Percentiles rank a stretch among this genome's conserved stretches.
Evolutionary conservation across 805 yeast genomes (phyloP).

Genomic region (Yamadazyma takamatsuzukensis): DNA sequence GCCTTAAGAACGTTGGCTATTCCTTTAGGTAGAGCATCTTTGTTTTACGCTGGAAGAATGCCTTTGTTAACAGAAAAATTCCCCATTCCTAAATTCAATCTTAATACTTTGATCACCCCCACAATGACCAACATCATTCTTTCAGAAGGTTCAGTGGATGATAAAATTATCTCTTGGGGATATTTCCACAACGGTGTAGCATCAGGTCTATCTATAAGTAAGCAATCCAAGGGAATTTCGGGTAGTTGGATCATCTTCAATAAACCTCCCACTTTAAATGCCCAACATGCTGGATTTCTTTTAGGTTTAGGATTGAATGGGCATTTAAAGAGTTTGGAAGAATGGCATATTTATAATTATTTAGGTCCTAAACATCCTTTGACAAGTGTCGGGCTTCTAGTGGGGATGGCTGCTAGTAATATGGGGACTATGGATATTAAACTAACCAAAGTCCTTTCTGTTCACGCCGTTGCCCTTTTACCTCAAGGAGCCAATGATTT

Average conservation of each 20-base stretch:
- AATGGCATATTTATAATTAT: constrained; percentile 94
- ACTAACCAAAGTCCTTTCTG: constrained; percentile 84
- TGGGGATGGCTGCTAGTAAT: constrained; percentile 92
- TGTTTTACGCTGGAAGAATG: constrained; percentile 60
- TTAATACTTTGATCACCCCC: constrained; percentile 64
- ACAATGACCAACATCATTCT: constrained; percentile 58
- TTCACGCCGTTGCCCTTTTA: constrained; percentile 85
- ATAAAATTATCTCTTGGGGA: constrained; percentile 67
- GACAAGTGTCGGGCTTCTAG: constrained; percentile 79
- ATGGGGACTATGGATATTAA: constrained; percentile 81
- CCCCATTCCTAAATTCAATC: constrained; percentile 72
- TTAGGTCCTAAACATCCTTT: constrained; percentile 83
- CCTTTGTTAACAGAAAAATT: constrained; percentile 86
- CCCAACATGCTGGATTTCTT: constrained; percentile 94
- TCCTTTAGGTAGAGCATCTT: constrained; percentile 76
- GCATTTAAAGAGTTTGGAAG: constrained; percentile 76
- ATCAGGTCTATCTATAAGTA: constrained; percentile 74
- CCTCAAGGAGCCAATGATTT: constrained; percentile 90
- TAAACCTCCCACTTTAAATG: constrained; percentile 62
- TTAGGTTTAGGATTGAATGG: constrained; percentile 91
- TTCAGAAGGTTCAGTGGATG: constrained; percentile 51
- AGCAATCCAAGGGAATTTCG: constrained; percentile 61
- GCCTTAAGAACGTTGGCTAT: constrained; percentile 71
- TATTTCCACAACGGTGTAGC: constrained; percentile 90
- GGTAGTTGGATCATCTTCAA: constrained; percentile 94